These are phyloP conservation scores for Diaporthe capsici DNA, from an alignment of 2,329 filamentous ascomycete genomes.

Conservation along the genomic window DNA sequence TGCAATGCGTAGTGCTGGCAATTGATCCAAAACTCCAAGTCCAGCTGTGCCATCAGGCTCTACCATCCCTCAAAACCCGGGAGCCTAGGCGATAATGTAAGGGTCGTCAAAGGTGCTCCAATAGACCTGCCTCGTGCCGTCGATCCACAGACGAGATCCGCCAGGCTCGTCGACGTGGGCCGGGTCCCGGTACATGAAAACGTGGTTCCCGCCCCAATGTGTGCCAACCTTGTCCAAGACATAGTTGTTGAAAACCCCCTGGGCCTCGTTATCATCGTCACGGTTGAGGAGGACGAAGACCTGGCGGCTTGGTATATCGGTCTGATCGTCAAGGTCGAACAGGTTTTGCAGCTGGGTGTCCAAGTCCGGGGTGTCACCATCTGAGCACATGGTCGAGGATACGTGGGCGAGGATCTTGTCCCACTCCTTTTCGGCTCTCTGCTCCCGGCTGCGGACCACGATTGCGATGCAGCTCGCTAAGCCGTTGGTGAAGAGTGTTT, in stretches of 20 bases:
- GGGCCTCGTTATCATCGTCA: neutral
- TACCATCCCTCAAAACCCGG: too few relatives aligned
- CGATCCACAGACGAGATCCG: neutral
- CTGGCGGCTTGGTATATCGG: neutral
- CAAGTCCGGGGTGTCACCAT: neutral
- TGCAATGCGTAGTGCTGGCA: neutral
- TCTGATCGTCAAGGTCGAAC: neutral
- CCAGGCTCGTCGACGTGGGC: neutral
- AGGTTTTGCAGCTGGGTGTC: neutral
- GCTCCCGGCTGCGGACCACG: neutral
- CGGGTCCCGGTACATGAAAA: neutral
- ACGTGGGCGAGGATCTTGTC: conserved; percentile 7
- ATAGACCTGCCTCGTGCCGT: neutral
- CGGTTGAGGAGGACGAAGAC: neutral
- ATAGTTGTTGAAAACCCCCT: neutral
- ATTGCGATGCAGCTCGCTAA: neutral
- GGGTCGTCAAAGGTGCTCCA: neutral
- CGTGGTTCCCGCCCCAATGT: neutral
- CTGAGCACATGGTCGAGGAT: neutral
- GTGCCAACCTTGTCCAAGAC: neutral
- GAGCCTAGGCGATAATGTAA: neutral
- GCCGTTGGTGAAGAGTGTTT: neutral
- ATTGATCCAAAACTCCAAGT: neutral
- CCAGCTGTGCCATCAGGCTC: neutral
- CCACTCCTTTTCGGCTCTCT: too few relatives aligned